Conservation (phyloP, 2,329 filamentous ascomycete species). For the Aspergillus caelatus region DNA sequence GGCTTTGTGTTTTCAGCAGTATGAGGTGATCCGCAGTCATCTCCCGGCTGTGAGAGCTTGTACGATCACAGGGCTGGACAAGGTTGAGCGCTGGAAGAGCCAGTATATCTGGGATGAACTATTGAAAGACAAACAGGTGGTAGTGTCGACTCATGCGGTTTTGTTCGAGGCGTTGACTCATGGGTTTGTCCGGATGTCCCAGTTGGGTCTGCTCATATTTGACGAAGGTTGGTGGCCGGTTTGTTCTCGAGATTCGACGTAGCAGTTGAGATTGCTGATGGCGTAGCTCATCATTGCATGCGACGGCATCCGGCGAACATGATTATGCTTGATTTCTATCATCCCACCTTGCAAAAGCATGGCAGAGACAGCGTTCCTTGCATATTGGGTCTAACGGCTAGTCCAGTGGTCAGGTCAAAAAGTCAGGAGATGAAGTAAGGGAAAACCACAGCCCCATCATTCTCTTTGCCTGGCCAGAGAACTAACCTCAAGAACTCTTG, state of each 20-base stretch:
- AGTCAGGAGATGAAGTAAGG: conserved; percentile 56
- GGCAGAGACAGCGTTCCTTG: conserved; percentile 55
- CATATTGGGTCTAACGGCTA: conserved; percentile 80
- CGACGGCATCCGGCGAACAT: conserved; percentile 65
- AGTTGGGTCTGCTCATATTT: conserved; percentile 72
- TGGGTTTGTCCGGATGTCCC: conserved; percentile 68
- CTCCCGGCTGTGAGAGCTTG: conserved; percentile 61
- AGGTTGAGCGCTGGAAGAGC: conserved; percentile 73
- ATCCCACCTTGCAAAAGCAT: conserved; percentile 40
- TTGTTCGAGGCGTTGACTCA: conserved; percentile 74
- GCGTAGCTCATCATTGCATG: conserved; percentile 70
- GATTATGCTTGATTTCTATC: conserved; percentile 76
- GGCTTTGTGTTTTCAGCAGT: conserved; percentile 68
- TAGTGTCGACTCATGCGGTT: conserved; percentile 77
- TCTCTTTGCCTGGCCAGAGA: conserved; percentile 7
- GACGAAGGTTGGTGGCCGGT: conserved; percentile 70
- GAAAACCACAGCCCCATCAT: background rate
- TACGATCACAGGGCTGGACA: conserved; percentile 68
- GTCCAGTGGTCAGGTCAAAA: conserved; percentile 68
- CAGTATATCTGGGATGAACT: conserved; percentile 68
- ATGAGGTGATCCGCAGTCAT: conserved; percentile 60
- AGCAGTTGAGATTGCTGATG: background rate
- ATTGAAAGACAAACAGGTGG: conserved; percentile 66
- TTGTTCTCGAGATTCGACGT: background rate
- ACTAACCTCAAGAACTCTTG: background rate